A percentile compares a stretch with the other conserved stretches of the same genome.
These are phyloP conservation scores for Sistotremastrum suecicum DNA, from an alignment of 768 basidiomycete genomes.

Conservation along the genomic window DNA sequence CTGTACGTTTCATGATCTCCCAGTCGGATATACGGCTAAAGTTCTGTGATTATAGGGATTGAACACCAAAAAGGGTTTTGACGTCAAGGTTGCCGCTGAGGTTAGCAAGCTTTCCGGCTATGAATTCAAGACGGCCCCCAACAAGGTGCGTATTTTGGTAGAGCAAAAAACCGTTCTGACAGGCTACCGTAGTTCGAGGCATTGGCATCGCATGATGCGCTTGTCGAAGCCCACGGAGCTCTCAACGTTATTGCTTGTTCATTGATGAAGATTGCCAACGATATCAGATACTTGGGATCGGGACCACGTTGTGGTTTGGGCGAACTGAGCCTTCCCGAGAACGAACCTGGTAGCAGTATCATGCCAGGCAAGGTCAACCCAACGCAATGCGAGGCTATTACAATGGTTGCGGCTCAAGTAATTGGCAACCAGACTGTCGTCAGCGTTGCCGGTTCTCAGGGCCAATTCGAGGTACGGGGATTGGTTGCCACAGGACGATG, in stretches of 20 bases:
- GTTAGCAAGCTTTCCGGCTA: conserved; percentile 85
- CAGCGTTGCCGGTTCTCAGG: conserved; percentile 83
- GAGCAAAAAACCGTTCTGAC: neutral
- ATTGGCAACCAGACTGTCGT: conserved; percentile 95
- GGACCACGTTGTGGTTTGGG: conserved; percentile 97
- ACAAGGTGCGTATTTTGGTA: conserved; percentile 52
- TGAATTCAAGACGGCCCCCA: conserved; percentile 90
- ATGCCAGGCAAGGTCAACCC: conserved; percentile 99
- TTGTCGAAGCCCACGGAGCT: conserved; percentile 94
- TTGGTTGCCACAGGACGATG: neutral
- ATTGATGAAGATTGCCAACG: conserved; percentile 98
- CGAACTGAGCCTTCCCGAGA: conserved; percentile 88
- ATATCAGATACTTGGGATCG: conserved; percentile 94
- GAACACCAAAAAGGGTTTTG: conserved; percentile 95
- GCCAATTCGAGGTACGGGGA: conserved; percentile 85
- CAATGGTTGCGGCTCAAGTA: conserved; percentile 98
- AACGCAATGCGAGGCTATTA: conserved; percentile 96
- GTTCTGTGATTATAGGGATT: conserved; percentile 56
- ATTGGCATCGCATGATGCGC: conserved; percentile 92
- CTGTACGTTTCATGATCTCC: conserved; percentile 36
- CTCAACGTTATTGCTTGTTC: conserved; percentile 94
- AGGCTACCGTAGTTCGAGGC: conserved; percentile 69
- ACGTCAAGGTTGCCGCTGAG: conserved; percentile 84
- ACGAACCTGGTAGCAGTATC: conserved; percentile 97
- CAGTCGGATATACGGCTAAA: conserved; percentile 3